Evolutionary conservation across 2,329 filamentous ascomycete genomes (phyloP).

Genomic region (Fusarium nurragi): DNA sequence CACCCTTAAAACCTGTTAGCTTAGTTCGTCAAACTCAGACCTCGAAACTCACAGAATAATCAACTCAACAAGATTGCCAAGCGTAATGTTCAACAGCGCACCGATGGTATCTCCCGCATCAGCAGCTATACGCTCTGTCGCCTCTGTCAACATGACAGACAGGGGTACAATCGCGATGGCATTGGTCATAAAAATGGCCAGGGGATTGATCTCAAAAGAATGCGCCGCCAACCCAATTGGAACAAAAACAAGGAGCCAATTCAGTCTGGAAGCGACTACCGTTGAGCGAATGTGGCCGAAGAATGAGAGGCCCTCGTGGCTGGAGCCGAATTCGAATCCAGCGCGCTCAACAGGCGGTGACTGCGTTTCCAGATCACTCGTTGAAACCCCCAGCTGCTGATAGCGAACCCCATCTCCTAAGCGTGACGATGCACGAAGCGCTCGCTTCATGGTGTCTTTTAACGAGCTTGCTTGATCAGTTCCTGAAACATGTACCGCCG

Average conservation of each 20-base stretch:
- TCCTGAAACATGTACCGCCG: not conserved
- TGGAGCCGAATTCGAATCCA: slow-evolving; percentile 21
- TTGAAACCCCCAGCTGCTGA: slow-evolving; percentile 32
- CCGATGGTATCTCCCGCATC: slow-evolving; percentile 67
- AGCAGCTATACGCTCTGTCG: slow-evolving; percentile 67
- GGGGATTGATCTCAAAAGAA: slow-evolving; percentile 47
- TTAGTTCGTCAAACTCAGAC: not conserved
- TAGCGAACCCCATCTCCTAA: slow-evolving; percentile 38
- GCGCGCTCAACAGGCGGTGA: slow-evolving; percentile 25
- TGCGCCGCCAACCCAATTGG: slow-evolving; percentile 71
- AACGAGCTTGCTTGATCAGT: slow-evolving; percentile 20
- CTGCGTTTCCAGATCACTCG: slow-evolving; percentile 40
- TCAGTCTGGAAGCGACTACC: slow-evolving; percentile 61
- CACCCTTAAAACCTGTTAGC: slow-evolving; percentile 49
- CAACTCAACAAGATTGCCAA: slow-evolving; percentile 70
- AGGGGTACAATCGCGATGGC: slow-evolving; percentile 68
- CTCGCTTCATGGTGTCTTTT: slow-evolving; percentile 37
- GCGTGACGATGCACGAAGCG: slow-evolving; percentile 38
- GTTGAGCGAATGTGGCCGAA: slow-evolving; percentile 43
- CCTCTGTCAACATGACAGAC: slow-evolving; percentile 66
- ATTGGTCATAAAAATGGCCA: slow-evolving; percentile 66
- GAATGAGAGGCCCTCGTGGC: slow-evolving; percentile 23
- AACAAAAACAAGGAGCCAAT: slow-evolving; percentile 74
- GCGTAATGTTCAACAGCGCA: slow-evolving; percentile 68
- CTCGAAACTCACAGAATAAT: slow-evolving; percentile 61